Evolutionary conservation across 352 stramenopile species (phyloP).

Genomic region (Phytophthora kernoviae): DNA sequence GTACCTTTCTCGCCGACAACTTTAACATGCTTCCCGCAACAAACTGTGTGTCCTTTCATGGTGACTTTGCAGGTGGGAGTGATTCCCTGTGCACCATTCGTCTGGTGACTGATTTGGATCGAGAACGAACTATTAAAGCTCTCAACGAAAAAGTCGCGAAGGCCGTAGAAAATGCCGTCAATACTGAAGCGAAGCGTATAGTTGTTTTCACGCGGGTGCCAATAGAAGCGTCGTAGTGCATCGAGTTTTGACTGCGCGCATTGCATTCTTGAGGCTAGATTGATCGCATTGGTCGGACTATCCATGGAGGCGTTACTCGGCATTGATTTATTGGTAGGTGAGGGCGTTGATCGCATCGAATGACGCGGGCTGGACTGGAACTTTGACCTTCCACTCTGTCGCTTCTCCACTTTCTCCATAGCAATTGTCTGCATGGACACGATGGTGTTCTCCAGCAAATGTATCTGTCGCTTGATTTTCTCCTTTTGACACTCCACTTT

Average conservation of each 20-base stretch:
- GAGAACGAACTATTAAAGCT: conserved; percentile 61
- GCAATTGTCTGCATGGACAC: conserved; percentile 65
- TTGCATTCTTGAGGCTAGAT: conserved; percentile 57
- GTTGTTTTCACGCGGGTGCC: conserved; percentile 72
- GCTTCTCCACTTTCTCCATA: conserved; percentile 51
- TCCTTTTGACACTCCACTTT: conserved; percentile 66
- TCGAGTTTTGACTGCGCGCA: conserved; percentile 76
- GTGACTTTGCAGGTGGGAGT: conserved; percentile 65
- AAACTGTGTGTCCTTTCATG: conserved; percentile 69
- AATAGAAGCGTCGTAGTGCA: conserved; percentile 65
- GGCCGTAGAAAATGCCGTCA: conserved; percentile 79
- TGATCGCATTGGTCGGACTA: conserved; percentile 56
- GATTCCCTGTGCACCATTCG: conserved; percentile 68
- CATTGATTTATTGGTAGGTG: conserved; percentile 20
- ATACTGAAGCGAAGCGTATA: conserved; percentile 83
- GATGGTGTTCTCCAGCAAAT: conserved; percentile 73
- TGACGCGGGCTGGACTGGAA: conserved; percentile 30
- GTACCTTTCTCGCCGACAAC: conserved; percentile 78
- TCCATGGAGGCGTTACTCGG: conserved; percentile 22
- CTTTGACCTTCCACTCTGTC: conserved; percentile 41
- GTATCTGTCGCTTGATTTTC: conserved; percentile 72
- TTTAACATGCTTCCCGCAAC: conserved; percentile 77
- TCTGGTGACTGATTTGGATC: conserved; percentile 71
- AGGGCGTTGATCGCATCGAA: conserved; percentile 17
- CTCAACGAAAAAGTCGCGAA: conserved; percentile 76